phyloP scores from a whole-genome alignment of 306 rosid species.

The Prunus dulcis region DNA sequence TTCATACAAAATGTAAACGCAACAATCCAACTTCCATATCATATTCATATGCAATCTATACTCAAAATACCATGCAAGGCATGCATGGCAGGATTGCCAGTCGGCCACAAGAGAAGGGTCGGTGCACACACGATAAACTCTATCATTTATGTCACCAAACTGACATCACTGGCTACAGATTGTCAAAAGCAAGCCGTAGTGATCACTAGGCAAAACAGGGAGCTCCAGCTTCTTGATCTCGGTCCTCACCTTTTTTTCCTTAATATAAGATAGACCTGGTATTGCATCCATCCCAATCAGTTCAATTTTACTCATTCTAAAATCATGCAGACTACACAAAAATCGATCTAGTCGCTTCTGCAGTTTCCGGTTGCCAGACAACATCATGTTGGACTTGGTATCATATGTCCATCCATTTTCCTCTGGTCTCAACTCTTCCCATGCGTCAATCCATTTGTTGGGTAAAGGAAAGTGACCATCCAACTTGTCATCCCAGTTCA shows the following conservation, averaged over 20 bases:
- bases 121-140: constrained; percentile 4
- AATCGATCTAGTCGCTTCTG: constrained; percentile 80
- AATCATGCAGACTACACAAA: constrained; percentile 55
- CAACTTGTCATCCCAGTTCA: constrained; percentile 92
- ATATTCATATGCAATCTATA: constrained; percentile 18
- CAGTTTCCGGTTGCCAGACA: constrained; percentile 63
- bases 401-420: constrained; percentile 92
- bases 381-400: constrained; percentile 86
- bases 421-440: constrained; percentile 58
- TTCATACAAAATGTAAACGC: constrained; percentile 14
- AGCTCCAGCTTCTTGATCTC: constrained; percentile 65
- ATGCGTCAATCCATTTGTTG: constrained; percentile 80
- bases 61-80: constrained; percentile 41
- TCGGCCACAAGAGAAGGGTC: not conserved
- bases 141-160: constrained; percentile 3
- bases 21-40: constrained; percentile 18
- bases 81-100: constrained; percentile 22
- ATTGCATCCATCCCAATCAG: constrained; percentile 82
- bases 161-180: constrained; percentile 34
- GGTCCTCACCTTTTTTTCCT: constrained; percentile 72
- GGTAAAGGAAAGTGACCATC: constrained; percentile 73
- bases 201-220: constrained; percentile 95
- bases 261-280: constrained; percentile 48
- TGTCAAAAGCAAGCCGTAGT: constrained; percentile 80
- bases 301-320: constrained; percentile 56